Evolutionary conservation across 2,329 filamentous ascomycete genomes (phyloP).

Genomic region (Zymoseptoria crescenta): DNA sequence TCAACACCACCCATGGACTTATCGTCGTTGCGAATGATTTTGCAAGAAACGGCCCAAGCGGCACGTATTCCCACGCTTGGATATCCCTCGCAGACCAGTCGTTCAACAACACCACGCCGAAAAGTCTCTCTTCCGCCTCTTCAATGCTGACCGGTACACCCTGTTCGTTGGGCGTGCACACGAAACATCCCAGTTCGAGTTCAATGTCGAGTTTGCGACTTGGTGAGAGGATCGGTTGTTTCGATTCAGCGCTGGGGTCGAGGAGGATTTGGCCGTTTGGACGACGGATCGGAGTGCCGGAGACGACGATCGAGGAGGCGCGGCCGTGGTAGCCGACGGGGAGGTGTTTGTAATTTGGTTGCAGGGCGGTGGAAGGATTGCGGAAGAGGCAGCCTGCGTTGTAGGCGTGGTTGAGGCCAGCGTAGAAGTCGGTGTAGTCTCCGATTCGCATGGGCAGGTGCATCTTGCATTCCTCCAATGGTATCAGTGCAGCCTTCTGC

Average conservation of each 20-base stretch:
- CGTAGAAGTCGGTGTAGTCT: conserved; percentile 76
- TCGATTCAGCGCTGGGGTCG: conserved; percentile 54
- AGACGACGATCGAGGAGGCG: conserved; percentile 66
- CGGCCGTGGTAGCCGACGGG: conserved; percentile 78
- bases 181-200: conserved; percentile 69
- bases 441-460: conserved; percentile 71
- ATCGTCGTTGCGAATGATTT: conserved; percentile 79
- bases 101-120: conserved; percentile 75
- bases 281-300: conserved; percentile 63
- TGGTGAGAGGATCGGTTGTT: conserved; percentile 55
- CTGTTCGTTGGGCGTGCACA: conserved; percentile 57
- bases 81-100: conserved; percentile 82
- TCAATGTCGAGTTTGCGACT: conserved; percentile 68
- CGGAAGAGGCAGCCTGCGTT: conserved; percentile 66
- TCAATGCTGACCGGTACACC: conserved; percentile 56
- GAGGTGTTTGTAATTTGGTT: conserved; percentile 74
- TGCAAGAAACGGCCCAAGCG: conserved; percentile 67
- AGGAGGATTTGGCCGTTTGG: conserved; percentile 67
- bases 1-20: conserved; percentile 69
- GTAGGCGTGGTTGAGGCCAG: conserved; percentile 69
- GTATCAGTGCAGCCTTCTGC: conserved; percentile 52
- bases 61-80: conserved; percentile 77
- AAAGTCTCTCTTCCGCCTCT: conserved; percentile 62
- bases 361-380: conserved; percentile 62
- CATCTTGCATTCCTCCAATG: conserved; percentile 51